Evolutionary conservation across 306 rosid genomes (phyloP), one percentile per base, ranked within the genome.

Genomic region (Vigna unguiculata): DNA sequence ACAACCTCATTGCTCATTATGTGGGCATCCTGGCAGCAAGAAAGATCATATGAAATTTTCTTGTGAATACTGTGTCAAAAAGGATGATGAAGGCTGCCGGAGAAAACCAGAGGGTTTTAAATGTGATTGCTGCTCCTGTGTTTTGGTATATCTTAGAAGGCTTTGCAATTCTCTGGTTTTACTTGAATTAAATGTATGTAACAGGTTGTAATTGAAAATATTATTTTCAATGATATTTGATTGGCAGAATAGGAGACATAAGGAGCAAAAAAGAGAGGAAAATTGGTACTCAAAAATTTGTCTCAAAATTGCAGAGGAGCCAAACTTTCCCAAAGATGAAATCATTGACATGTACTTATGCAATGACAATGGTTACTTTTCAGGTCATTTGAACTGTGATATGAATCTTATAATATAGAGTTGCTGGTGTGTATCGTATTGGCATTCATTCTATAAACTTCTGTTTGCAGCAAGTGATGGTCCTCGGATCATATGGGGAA

Each of bases 1-100:
- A 82, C 71, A 71, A 82, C 74, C 87, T 85, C 97, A 92, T 74
- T 95, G 97, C 81, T 87, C 96, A 74, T 88, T 92, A 83, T 92
- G 97, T 82, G 99, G 97, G 80, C 96, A 92, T 87, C 97, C 92
- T n/a, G 97, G 97, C 79, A 88, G 75, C 86, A 92, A 85, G 68
- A 83, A 78, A 76, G 86, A 85, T 61, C 97, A 95, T 81, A 47
- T 76, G 76, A 88, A 86, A 84, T 69, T 70, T 78, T 74, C 92
- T 2, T 90, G 97, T 75, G 87, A 86, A 78, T 76, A 77, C 82
- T 92, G 98, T 58, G 74, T 49, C 51, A 19, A 80, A 9, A 54
- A 78, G 68, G 74, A 48, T 48, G 69, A 80, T 22, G 91, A 73
- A 67, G 93, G 92, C 77, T 95, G 99, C 86, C n/a, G 77, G 51